A percentile compares a stretch with the other conserved stretches of the same genome.
These are phyloP conservation scores for Cordyceps javanica DNA, from an alignment of 2,329 filamentous ascomycete species.

Conservation along the genomic window DNA sequence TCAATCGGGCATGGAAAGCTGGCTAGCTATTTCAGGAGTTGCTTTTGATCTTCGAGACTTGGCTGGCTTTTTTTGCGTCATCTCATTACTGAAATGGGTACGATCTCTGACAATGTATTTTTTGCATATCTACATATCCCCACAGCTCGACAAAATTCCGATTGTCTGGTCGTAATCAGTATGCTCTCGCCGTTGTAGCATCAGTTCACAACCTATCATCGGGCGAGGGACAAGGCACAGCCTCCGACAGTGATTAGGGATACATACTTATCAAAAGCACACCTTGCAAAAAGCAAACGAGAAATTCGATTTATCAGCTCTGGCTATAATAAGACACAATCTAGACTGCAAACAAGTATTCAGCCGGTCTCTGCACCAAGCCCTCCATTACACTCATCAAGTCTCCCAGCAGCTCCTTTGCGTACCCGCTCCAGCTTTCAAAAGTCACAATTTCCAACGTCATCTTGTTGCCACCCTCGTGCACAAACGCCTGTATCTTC, in stretches of 20 bases:
- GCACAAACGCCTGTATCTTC: slow-evolving; percentile 55
- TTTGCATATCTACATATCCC: slow-evolving; percentile 9
- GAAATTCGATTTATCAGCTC: no score
- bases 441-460: slow-evolving; percentile 56
- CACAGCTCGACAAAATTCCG: slow-evolving; percentile 1
- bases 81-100: neutral
- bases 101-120: neutral
- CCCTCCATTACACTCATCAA: slow-evolving; percentile 35
- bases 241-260: no score
- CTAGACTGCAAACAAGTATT: slow-evolving; percentile 16
- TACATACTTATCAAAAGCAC: no score
- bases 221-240: no score
- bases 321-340: neutral
- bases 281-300: no score
- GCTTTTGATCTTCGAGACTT: neutral
- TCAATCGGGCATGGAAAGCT: neutral
- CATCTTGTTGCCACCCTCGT: slow-evolving; percentile 37
- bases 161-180: neutral
- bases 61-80: neutral
- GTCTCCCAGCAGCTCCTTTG: slow-evolving; percentile 44
- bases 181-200: neutral
- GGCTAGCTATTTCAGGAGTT: neutral
- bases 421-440: slow-evolving; percentile 47
- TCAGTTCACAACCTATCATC: no score
- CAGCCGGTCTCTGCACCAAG: slow-evolving; percentile 30